Evolutionary conservation across 1,284 basidiomycete species (phyloP), one percentile per base, ranked within the genome.

Genomic region (Cryptococcus hybrid): DNA sequence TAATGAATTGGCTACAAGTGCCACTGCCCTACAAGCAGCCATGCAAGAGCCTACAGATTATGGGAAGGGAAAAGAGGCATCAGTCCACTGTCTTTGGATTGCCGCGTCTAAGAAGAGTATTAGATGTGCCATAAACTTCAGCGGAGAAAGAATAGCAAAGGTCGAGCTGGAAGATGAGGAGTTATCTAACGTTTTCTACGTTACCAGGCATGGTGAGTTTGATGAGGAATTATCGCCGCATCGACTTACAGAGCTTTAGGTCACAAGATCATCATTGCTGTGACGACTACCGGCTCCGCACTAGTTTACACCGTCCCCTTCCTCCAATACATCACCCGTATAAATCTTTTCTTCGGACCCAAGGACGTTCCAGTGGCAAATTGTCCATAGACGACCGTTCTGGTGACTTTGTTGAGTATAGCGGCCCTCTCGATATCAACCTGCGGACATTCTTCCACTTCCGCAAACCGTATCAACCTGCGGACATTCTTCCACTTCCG

Each of bases 271-370:
- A 73, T 91, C 15, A 84, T 88, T 12, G 84, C 83, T 12, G 82
- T 87, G 61, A 88, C 86, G 0, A 84, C 84, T 52, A 65, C 81
- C 6, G 76, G 77, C 5, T 80, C 83, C 30, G 84, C 79, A 0
- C 73, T 86, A 5, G 80, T 86, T 9, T 90, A 89, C 76, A 85
- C 88, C 0, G 78, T 90, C 7, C 89, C 89, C 71, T 79, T 81
- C 63, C 62, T 79, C 18, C 68, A 77, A 52, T 71, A 62, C 38
- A 72, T 79, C 51, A 75, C 74, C 1, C 60, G 69, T 11, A 52
- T 74, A 37, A 69, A 74, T 49, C 61, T 78, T 7, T 73, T 62
- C 59, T 73, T 71, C 38, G 73, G 72, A 12, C 53, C 18, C 56
- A 64, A 51, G 56, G 71, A 0, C 68, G 67, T 15, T 58, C 64